Conservation (phyloP, 352 stramenopile genomes). For the Phytophthora multivora region DNA sequence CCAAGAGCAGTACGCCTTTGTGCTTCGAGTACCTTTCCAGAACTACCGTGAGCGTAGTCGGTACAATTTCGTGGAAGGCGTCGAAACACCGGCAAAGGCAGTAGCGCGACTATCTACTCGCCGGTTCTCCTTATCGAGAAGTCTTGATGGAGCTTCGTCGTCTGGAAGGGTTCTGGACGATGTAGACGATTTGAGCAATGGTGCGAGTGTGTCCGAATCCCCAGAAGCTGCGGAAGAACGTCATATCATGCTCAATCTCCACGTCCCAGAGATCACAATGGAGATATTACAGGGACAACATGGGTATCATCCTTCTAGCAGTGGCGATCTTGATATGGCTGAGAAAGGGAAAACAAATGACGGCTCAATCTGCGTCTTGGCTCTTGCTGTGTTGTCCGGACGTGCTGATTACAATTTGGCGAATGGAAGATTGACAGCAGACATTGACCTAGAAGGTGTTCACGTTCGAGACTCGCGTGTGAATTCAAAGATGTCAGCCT, state of each 20-base stretch:
- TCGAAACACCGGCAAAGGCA: constrained; percentile 16
- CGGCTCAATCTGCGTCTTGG: constrained; percentile 74
- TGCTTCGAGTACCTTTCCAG: constrained; percentile 73
- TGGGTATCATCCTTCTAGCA: constrained; percentile 79
- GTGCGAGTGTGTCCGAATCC: constrained; percentile 33
- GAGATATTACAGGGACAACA: constrained; percentile 78
- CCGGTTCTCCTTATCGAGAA: constrained; percentile 31
- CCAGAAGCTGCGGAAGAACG: constrained; percentile 52
- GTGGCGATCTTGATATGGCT: constrained; percentile 78
- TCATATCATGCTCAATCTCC: constrained; percentile 58
- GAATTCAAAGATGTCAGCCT: constrained; percentile 55
- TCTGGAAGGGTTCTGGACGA: constrained; percentile 39
- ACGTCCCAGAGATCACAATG: constrained; percentile 78
- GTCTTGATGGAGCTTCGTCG: constrained; percentile 30
- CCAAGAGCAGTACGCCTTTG: constrained; percentile 82
- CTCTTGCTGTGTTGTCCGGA: constrained; percentile 51
- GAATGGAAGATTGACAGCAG: constrained; percentile 48
- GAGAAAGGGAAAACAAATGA: constrained; percentile 64
- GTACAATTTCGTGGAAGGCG: constrained; percentile 38
- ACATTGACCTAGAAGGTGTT: constrained; percentile 61
- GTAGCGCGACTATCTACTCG: constrained; percentile 19
- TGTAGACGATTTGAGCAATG: constrained; percentile 37
- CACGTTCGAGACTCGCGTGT: constrained; percentile 72
- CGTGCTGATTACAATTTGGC: constrained; percentile 61
- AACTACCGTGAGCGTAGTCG: constrained; percentile 75